Evolutionary conservation across 345 rosid genomes (phyloP).

Genomic region (Fremontodendron californicum): DNA sequence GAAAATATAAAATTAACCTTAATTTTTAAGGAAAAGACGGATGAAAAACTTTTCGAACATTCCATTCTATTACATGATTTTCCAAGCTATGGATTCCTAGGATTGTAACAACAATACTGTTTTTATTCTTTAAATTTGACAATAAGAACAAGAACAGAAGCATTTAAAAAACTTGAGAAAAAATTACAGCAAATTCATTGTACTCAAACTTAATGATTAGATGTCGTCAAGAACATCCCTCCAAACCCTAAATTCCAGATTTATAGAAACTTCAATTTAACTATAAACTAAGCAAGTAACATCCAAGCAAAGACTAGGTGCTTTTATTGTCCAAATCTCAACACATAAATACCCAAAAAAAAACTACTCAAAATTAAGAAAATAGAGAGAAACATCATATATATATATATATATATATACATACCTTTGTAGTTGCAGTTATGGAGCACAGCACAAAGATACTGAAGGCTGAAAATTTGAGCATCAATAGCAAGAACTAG

Average conservation of each 20-base stretch:
- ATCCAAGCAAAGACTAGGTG: background rate
- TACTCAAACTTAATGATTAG: too few species aligned
- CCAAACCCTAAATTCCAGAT: background rate
- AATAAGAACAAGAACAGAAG: too few species aligned
- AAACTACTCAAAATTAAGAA: background rate
- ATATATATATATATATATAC: background rate
- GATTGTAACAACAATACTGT: too few species aligned
- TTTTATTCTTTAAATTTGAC: too few species aligned
- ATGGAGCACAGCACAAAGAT: slow-evolving; percentile 4
- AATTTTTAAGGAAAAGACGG: background rate
- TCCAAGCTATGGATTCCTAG: too few species aligned
- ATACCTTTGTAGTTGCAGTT: slow-evolving; percentile 1
- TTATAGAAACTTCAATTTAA: background rate
- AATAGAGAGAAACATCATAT: background rate
- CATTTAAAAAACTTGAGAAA: too few species aligned
- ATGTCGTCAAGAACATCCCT: background rate
- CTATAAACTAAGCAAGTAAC: background rate
- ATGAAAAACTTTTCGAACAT: background rate
- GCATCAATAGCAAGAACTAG: background rate
- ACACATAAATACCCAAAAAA: background rate
- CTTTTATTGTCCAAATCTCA: background rate
- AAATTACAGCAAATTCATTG: too few species aligned
- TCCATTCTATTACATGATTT: background rate
- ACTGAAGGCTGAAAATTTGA: background rate
- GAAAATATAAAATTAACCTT: background rate